These are phyloP conservation scores for Wickerhamomyces queroliae DNA, from an alignment of 805 yeast species.

Conservation along the genomic window DNA sequence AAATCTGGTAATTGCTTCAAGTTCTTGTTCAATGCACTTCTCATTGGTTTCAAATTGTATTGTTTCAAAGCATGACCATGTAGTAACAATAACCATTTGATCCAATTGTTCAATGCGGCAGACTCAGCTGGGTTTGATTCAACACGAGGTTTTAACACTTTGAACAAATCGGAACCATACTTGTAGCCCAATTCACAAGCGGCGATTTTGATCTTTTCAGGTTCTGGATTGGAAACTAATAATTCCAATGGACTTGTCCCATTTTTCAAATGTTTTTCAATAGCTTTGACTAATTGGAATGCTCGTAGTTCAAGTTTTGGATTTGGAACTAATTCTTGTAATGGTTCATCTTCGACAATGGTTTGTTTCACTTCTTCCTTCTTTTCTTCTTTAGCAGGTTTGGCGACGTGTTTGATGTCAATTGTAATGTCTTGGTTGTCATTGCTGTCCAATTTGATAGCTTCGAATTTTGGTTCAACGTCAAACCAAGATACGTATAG, in stretches of 20 bases:
- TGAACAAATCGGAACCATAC: conserved; percentile 38
- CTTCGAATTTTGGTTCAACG: conserved; percentile 32
- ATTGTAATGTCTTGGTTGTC: conserved; percentile 19
- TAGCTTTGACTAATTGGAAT: conserved; percentile 10
- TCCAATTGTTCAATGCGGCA: conserved; percentile 48
- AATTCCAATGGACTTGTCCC: conserved; percentile 17
- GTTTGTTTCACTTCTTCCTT: conserved; percentile 21
- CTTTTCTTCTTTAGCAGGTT: conserved; percentile 1
- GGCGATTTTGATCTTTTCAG: conserved; percentile 34
- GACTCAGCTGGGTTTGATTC: conserved; percentile 41
- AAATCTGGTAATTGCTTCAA: conserved; percentile 58
- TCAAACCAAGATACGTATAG: conserved; percentile 31
- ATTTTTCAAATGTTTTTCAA: conserved; percentile 14
- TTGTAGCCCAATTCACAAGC: conserved; percentile 35
- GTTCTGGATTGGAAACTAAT: conserved; percentile 25
- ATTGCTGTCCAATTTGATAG: conserved; percentile 18
- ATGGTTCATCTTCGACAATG: conserved; percentile 18
- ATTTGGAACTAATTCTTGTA: conserved; percentile 21
- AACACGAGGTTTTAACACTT: conserved; percentile 38
- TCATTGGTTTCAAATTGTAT: conserved; percentile 44
- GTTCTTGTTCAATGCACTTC: conserved; percentile 48
- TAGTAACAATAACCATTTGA: conserved; percentile 70
- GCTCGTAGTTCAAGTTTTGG: conserved; percentile 23
- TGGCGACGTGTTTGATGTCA: conserved; percentile 16
- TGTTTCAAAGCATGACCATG: conserved; percentile 42